Conservation (phyloP, 768 basidiomycete species). For the Mycena leptocephala region DNA sequence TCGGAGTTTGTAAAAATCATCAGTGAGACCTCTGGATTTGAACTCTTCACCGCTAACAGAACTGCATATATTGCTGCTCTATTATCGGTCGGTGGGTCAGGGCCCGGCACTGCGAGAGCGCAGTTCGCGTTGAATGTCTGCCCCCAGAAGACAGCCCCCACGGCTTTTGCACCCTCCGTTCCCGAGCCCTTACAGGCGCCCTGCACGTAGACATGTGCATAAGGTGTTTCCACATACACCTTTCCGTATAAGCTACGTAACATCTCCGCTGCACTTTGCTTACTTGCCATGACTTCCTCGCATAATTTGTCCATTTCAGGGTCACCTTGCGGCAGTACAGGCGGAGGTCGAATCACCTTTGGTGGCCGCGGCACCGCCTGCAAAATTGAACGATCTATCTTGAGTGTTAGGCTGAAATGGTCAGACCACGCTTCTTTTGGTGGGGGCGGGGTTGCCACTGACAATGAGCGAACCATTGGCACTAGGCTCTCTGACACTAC, state of each 20-base stretch:
- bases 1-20: conserved; percentile 3
- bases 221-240: neutral
- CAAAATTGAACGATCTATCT: neutral
- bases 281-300: neutral
- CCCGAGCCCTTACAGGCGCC: neutral
- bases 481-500: too few relatives aligned
- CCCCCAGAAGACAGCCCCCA: too few relatives aligned
- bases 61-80: conserved; percentile 3
- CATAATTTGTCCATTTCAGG: neutral
- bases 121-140: neutral
- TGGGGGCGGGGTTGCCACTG: too few relatives aligned
- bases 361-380: neutral
- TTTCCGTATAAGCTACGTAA: conserved; percentile 1
- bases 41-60: neutral
- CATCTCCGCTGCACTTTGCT: neutral
- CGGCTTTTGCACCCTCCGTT: too few relatives aligned
- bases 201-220: neutral
- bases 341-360: neutral
- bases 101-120: neutral
- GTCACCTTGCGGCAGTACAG: neutral
- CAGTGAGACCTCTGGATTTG: neutral
- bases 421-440: too few relatives aligned
- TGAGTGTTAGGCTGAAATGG: neutral
- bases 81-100: neutral
- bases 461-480: too few relatives aligned